Conservation (phyloP, 1,139 yeast genomes). For the Protomyces inundatus region DNA sequence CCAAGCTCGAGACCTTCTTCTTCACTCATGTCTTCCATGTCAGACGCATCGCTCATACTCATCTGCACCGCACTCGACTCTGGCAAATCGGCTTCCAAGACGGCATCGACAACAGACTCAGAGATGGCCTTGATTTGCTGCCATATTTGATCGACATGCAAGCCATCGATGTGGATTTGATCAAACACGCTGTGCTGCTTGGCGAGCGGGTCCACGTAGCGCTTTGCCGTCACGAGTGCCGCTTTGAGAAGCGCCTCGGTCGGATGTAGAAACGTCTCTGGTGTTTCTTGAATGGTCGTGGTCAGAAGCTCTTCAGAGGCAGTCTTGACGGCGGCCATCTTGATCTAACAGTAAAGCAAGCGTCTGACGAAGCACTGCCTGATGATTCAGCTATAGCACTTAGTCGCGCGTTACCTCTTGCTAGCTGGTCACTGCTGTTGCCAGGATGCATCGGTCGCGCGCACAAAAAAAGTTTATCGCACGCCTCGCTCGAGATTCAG, state of each 20-base stretch:
- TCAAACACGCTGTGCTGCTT: constrained; percentile 59
- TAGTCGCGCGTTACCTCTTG: no score
- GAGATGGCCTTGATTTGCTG: constrained; percentile 80
- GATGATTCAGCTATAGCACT: no score
- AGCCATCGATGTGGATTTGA: constrained; percentile 75
- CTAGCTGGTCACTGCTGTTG: no score
- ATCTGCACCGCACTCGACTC: constrained; percentile 1
- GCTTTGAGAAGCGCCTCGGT: constrained; percentile 24
- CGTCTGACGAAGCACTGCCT: no score
- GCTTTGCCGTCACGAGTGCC: constrained; percentile 21
- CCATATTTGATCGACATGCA: constrained; percentile 88
- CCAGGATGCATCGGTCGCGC: not conserved
- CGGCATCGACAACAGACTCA: constrained; percentile 14
- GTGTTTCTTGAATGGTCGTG: not conserved
- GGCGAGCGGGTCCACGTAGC: constrained; percentile 57
- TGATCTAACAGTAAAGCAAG: no score
- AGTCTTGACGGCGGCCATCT: not conserved
- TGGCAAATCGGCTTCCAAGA: constrained; percentile 39
- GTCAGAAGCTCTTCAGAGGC: not conserved
- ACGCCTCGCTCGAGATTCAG: not conserved
- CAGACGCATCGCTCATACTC: constrained; percentile 21
- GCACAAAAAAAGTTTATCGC: not conserved
- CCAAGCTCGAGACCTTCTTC: constrained; percentile 35
- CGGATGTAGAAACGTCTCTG: constrained; percentile 26
- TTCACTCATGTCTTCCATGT: constrained; percentile 34